Conservation (phyloP, 257 asterid species). For the Haberlea rhodopensis region DNA sequence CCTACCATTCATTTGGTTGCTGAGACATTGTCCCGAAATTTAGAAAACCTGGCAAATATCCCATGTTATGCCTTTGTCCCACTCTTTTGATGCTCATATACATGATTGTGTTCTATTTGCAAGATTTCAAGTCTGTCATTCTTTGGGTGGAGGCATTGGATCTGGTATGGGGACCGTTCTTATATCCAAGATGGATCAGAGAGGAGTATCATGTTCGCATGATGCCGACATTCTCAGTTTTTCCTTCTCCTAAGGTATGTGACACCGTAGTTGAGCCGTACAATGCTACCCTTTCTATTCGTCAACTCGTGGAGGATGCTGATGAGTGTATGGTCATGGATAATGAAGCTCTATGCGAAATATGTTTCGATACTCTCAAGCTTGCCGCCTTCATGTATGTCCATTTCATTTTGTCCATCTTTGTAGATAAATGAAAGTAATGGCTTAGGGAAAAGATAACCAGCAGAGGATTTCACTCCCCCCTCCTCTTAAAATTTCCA, state of each 20-base stretch:
- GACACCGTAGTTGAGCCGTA: constrained; percentile 22
- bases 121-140: constrained; percentile 20
- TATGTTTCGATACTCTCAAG: constrained; percentile 18
- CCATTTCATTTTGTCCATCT: no score
- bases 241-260: constrained; percentile 17
- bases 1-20: no score
- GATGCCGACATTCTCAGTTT: background rate
- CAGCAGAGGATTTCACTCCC: no score
- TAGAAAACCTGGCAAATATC: no score
- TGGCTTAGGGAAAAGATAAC: no score
- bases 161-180: constrained; percentile 22
- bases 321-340: constrained; percentile 23
- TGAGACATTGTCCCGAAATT: no score
- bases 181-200: constrained; percentile 4
- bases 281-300: constrained; percentile 18
- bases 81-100: no score
- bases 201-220: no score
- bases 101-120: background rate
- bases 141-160: constrained; percentile 24
- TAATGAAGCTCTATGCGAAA: constrained; percentile 16
- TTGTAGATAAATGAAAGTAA: no score
- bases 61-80: no score
- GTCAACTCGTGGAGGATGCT: constrained; percentile 20
- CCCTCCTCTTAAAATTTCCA: no score
- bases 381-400: constrained; percentile 17